Conservation (phyloP, 768 basidiomycete genomes). For the Hygrocybe coccinea region DNA sequence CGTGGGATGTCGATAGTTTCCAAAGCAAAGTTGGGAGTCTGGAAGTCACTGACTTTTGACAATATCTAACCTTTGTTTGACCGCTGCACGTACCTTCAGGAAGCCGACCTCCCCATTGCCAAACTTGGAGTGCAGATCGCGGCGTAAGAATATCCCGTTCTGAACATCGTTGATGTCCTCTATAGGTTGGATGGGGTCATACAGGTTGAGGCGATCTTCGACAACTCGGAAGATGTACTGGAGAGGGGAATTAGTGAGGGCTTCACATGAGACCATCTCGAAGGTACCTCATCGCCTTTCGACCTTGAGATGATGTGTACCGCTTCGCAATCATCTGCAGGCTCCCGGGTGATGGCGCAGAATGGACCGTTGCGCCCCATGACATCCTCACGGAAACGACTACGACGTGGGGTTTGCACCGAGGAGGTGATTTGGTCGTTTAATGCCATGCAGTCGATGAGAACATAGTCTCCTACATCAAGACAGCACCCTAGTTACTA, state of each 20-base stretch:
- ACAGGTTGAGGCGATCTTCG: slow-evolving; percentile 2
- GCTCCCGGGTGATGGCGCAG: slow-evolving; percentile 2
- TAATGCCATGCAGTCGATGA: slow-evolving; percentile 11
- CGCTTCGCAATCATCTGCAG: neutral
- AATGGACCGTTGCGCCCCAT: slow-evolving; percentile 6
- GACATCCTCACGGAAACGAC: neutral
- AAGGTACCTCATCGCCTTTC: slow-evolving; percentile 15
- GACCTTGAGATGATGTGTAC: slow-evolving; percentile 8
- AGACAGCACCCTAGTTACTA: neutral
- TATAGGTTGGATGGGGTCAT: neutral
- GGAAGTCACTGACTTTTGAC: neutral
- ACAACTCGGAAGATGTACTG: neutral
- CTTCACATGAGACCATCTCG: slow-evolving; percentile 5
- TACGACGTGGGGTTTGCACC: slow-evolving; percentile 5
- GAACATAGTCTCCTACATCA: slow-evolving; percentile 10
- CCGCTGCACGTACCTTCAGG: slow-evolving; percentile 3
- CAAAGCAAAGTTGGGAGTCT: slow-evolving; percentile 11
- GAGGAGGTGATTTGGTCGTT: slow-evolving; percentile 6
- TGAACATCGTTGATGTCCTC: neutral
- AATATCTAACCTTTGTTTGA: neutral
- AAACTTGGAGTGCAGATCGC: neutral
- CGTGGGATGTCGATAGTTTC: slow-evolving; percentile 7
- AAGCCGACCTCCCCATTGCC: slow-evolving; percentile 1
- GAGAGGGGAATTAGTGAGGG: neutral
- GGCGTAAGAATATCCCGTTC: neutral